phyloP scores from a whole-genome alignment of 352 stramenopile species.

The Phytophthora macrochlamydospora region DNA sequence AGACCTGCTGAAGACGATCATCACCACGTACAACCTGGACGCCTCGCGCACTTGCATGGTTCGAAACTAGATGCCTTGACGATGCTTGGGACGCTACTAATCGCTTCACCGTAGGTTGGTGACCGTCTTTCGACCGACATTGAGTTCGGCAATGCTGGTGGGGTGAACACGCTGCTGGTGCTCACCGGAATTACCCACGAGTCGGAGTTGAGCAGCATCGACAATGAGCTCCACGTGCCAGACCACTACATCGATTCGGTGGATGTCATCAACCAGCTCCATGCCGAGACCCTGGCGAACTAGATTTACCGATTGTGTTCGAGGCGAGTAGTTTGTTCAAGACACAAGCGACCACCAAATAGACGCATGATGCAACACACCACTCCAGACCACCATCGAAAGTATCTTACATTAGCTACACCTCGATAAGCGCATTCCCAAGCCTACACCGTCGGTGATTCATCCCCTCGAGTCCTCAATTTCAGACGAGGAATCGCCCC shows the following conservation, averaged over 20 bases:
- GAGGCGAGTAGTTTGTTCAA: background rate
- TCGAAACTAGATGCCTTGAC: background rate
- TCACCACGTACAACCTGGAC: conserved; percentile 73
- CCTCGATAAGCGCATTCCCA: conserved; percentile 1
- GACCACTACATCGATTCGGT: conserved; percentile 76
- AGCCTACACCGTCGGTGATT: conserved; percentile 32
- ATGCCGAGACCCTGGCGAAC: conserved; percentile 49
- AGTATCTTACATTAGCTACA: conserved; percentile 38
- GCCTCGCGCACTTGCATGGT: conserved; percentile 84
- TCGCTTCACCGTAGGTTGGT: conserved; percentile 53
- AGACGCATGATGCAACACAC: conserved; percentile 10
- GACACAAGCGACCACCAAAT: conserved; percentile 8
- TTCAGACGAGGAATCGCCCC: conserved; percentile 62
- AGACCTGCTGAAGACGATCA: conserved; percentile 80
- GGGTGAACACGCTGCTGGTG: conserved; percentile 77
- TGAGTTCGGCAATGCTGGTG: conserved; percentile 77
- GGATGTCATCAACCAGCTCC: conserved; percentile 72
- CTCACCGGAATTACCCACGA: conserved; percentile 74
- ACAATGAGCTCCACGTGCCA: conserved; percentile 57
- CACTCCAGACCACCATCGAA: background rate
- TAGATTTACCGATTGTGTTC: conserved; percentile 11
- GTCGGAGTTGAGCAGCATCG: conserved; percentile 57
- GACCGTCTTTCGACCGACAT: conserved; percentile 86
- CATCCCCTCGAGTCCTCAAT: conserved; percentile 23
- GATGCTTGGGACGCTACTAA: background rate